Base-by-base conservation (phyloP, 164 flowering plant genomes). In the Tinospora cordifolia region DNA sequence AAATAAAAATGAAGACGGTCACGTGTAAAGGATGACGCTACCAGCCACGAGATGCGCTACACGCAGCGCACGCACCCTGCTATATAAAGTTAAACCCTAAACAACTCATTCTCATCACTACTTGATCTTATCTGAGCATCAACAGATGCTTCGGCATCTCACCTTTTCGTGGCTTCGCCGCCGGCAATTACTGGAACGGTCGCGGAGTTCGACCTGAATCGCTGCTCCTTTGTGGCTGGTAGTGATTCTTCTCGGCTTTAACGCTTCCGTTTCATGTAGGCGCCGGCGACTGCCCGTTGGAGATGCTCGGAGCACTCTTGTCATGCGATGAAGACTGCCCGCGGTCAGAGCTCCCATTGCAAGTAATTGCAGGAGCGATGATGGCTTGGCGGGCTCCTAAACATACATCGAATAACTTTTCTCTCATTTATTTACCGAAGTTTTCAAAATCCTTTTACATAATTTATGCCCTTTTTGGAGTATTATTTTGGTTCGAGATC, bases 61-160 rank as follows among this genome's bases (percentile, higher is more conserved):
- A 40, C 24, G 22, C 17, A 6, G 6, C n/a, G 21, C n/a, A 3
- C 21, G 8, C n/a, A 6, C 59, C 3, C 59, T 8, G 7, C 8
- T 51, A 51, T 15, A 51, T 15, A 5, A 7, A 17, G 14, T 62
- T 62, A 15, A 49, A 71, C 62, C 74, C 68, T 71, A 63, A 63
- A 6, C 3, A 3, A 9, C 11, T 3, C 44, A 9, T 8, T 30
- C 6, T 14, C n/a, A n/a, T n/a, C 74, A 67, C 66, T 75, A 76
- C 78, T 76, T 76, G 78, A 76, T 76, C 78, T 75, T 75, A 75
- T 75, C 78, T 30, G 78, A 75, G 78, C 78, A 68, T 69, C 38
- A 22, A n/a, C n/a, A n/a, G 14, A 2, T 6, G 38, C 25, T 36
- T 21, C 73, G 8, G 38, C 26, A 25, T 60, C 68, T 51, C 63